Base-by-base conservation (phyloP, 2,329 filamentous ascomycete genomes). In the Monilinia fructicola region DNA sequence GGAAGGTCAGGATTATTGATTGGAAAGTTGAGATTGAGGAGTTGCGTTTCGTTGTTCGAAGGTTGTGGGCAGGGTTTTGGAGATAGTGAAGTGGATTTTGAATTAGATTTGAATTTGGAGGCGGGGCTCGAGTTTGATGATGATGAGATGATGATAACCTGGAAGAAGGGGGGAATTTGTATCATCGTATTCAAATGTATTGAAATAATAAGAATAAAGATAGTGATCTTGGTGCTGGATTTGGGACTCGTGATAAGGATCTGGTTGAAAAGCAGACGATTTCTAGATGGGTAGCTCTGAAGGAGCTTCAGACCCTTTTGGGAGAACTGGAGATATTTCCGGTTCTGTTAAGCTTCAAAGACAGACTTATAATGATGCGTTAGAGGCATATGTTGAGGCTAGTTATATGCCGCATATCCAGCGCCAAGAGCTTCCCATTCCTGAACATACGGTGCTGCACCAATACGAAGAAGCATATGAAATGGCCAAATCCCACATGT, bases 221-320 rank as follows among this genome's bases (percentile, higher is more conserved):
- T 2, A 64, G 61, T 26, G 61, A 64, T 48, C n/a, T 64, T 14
- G 61, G 56, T 46, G 26, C 52, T 21, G 61, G 52, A 23, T 56
- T 64, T 6, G 61, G 61, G 16, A 64, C 52, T 2, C 56, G 56
- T 14, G 52, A 64, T 23, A 40, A 55, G 11, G 61, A 64, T 64
- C 48, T 56, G 10, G 3, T 64, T 38, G 28, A 14, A 21, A 52
- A 21, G 21, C 16, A 40, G 31, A 48, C 11, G 44, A 61, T 26
- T 23, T 26, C 5, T n/a, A 61, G 5, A 26, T 10, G 7, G 14
- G 5, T 12, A 3, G 23, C 1, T 44, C 26, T 6, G 16, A 26
- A 16, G 5, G 18, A 10, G 9, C 6, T 44, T 16, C 16, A 4
- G 2, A 44, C 28, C 18, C 38, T 58, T 44, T 26, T 44, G 23